Evolutionary conservation across 306 rosid genomes (phyloP).

Genomic region (Lotus japonicus): DNA sequence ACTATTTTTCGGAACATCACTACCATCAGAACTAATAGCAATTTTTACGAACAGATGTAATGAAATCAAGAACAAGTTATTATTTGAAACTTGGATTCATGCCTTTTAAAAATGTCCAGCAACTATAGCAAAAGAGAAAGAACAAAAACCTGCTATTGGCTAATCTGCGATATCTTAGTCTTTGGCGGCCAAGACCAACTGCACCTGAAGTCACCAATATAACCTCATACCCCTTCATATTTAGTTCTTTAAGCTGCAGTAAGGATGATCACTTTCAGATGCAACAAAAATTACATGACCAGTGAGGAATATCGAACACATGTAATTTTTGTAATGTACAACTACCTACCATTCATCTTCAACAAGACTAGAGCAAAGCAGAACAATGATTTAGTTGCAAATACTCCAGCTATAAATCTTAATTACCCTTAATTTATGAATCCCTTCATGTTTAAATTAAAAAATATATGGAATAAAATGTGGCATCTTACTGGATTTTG

Average conservation of each 20-base stretch:
- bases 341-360: neutral
- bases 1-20: no score
- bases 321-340: neutral
- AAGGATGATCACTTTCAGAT: neutral
- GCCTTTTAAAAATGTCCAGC: neutral
- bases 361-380: neutral
- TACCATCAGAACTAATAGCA: no score
- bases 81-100: slow-evolving; percentile 6
- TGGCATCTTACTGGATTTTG: no score
- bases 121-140: neutral
- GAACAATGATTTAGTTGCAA: neutral
- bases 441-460: no score
- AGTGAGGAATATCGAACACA: neutral
- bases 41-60: neutral
- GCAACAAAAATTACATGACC: slow-evolving; percentile 7
- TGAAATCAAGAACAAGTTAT: neutral
- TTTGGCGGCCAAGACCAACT: slow-evolving; percentile 68
- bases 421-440: no score
- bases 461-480: no score
- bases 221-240: slow-evolving; percentile 62
- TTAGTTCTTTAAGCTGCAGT: slow-evolving; percentile 73
- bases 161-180: slow-evolving; percentile 78
- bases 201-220: slow-evolving; percentile 91
- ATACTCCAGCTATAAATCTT: no score
- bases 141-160: slow-evolving; percentile 72